These are phyloP conservation scores for Penicillium egyptiacum DNA, from an alignment of 495 filamentous ascomycete species.

Conservation along the genomic window DNA sequence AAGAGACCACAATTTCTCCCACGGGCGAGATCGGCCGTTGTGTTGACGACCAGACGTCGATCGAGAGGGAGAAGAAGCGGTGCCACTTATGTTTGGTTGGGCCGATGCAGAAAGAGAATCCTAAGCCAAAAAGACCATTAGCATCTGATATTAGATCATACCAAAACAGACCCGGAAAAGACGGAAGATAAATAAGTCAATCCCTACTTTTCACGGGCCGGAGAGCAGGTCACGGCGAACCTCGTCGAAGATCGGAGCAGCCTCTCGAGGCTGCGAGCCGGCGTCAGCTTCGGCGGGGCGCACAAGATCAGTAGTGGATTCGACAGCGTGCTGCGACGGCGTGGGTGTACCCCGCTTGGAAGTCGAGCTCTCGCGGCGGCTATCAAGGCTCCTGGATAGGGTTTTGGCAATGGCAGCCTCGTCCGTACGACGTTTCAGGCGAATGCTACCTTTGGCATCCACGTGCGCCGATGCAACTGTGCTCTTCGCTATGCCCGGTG, in stretches of 20 bases:
- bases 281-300: conserved; percentile 36
- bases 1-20: conserved; percentile 53
- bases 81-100: conserved; percentile 2
- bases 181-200: conserved; percentile 7
- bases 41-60: conserved; percentile 28
- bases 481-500: conserved; percentile 81
- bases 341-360: conserved; percentile 64
- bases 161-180: conserved; percentile 25
- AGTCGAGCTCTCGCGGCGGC: conserved; percentile 78
- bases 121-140: conserved; percentile 8
- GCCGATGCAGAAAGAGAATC: conserved; percentile 4
- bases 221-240: conserved; percentile 51
- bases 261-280: conserved; percentile 36
- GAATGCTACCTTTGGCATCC: conserved; percentile 73
- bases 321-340: conserved; percentile 35
- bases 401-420: conserved; percentile 69
- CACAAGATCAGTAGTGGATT: conserved; percentile 40
- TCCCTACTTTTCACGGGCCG: conserved; percentile 45
- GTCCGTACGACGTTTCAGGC: conserved; percentile 53
- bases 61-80: conserved; percentile 21
- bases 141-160: background rate
- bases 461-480: conserved; percentile 88
- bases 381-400: conserved; percentile 83
- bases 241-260: conserved; percentile 46
- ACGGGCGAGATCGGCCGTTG: conserved; percentile 40